Conservation (phyloP, 73 alveolate genomes). For the Stentor coeruleus region DNA sequence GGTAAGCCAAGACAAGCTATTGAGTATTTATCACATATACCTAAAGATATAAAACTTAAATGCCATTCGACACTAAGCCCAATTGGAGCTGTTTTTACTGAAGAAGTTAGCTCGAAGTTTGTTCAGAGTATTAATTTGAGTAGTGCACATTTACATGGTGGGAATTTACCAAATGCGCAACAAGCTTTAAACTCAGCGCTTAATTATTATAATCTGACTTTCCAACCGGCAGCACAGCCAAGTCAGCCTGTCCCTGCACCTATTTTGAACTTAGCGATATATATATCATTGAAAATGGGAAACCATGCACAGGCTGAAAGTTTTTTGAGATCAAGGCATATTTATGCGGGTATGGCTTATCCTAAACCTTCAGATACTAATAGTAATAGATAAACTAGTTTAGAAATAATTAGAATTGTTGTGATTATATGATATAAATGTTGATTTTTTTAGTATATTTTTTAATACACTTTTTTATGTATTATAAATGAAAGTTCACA, state of each 20-base stretch:
- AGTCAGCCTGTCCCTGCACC: slow-evolving; percentile 23
- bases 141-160: slow-evolving; percentile 1
- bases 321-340: background rate
- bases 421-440: too few species aligned
- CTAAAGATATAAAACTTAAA: slow-evolving; percentile 18
- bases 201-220: background rate
- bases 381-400: background rate
- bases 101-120: background rate
- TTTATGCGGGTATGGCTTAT: background rate
- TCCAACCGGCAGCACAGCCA: slow-evolving; percentile 13
- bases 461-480: too few species aligned
- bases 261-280: background rate
- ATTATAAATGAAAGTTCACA: too few species aligned
- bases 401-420: too few species aligned
- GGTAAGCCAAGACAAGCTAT: slow-evolving; percentile 28
- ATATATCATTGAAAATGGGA: slow-evolving; percentile 16
- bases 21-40: slow-evolving; percentile 13
- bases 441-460: too few species aligned
- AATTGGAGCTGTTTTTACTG: slow-evolving; percentile 3
- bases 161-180: slow-evolving; percentile 2
- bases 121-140: slow-evolving; percentile 1
- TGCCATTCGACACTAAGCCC: slow-evolving; percentile 19
- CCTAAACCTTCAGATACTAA: background rate
- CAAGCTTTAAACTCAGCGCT: slow-evolving; percentile 17
- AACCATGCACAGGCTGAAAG: slow-evolving; percentile 23